Evolutionary conservation across 495 filamentous ascomycete species (phyloP), one percentile per base, ranked within the genome.

Genomic region (Oidiodendron maius): DNA sequence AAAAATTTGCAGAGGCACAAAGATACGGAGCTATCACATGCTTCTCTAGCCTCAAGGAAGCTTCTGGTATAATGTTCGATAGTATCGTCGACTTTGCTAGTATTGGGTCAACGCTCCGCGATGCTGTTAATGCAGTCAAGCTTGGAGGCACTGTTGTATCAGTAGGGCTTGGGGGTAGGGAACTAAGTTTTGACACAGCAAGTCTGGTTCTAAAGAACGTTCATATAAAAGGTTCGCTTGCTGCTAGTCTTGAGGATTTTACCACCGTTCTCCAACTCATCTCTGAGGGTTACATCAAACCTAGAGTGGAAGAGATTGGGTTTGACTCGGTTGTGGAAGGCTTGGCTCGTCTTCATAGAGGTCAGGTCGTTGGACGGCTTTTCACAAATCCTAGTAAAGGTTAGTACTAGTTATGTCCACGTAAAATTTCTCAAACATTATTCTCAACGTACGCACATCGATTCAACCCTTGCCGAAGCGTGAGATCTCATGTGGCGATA

Each of bases 51-150:
- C 21, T 45, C 22, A 26, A 28, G 16, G 24, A 28, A 4, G 11
- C 17, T 17, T 16, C 28, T 5, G 42, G 20, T 24, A 18, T 45
- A 16, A 18, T n/a, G 16, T 45, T 45, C 20, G 42, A 45, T 18
- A 26, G 28, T 26, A 32, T 45, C 20, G 24, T 45, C n/a, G 42
- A 45, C 21, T 45, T 45, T 32, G 42, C 34, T 32, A 26, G 42
- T 9, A 18, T 45, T 32, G 34, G 6, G n/a, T 4, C 21, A 26
- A 45, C 42, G 11, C 15, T 45, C n/a, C 15, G 16, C 21, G 42
- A 5, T 5, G 42, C 22, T 4, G 9, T 45, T 11, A 26, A 32
- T 15, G 42, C 42, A 4, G 24, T 45, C 12, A 45, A 32, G 24
- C 42, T 22, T 11, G 22, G 11, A 11, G 42, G 42, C 4, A 8